These are phyloP conservation scores for Chenopodium album DNA, from an alignment of 148 eudicot genomes.

Conservation along the genomic window DNA sequence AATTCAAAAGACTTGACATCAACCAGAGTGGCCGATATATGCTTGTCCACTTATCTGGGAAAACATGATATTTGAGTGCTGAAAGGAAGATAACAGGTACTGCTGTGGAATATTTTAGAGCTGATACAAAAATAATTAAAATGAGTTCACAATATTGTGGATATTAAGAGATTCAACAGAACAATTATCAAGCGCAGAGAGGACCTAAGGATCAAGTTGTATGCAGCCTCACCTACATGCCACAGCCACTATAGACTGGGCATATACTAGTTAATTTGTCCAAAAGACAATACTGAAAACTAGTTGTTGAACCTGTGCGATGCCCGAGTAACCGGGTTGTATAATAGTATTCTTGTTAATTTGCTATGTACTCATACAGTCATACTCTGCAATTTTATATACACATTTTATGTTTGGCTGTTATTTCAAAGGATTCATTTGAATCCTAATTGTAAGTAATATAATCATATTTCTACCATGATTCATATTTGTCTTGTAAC, in stretches of 20 bases:
- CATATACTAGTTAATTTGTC: neutral
- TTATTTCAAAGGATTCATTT: too few relatives aligned
- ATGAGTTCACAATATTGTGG: slow-evolving; percentile 15
- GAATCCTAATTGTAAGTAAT: too few relatives aligned
- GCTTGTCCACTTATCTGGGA: slow-evolving; percentile 80
- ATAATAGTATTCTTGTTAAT: too few relatives aligned
- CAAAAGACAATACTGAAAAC: neutral
- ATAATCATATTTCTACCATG: too few relatives aligned
- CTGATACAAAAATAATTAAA: slow-evolving; percentile 47
- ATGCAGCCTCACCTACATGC: neutral
- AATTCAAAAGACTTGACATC: slow-evolving; percentile 73
- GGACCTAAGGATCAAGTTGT: neutral
- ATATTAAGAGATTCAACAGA: neutral
- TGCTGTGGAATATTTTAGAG: slow-evolving; percentile 96
- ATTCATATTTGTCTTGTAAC: too few relatives aligned
- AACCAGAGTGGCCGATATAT: slow-evolving; percentile 92
- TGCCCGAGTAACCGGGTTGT: too few relatives aligned
- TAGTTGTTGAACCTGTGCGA: neutral
- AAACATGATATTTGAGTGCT: slow-evolving; percentile 91
- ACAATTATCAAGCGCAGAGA: neutral
- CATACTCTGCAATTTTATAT: too few relatives aligned
- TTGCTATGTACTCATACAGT: too few relatives aligned
- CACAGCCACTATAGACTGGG: neutral
- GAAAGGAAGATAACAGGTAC: slow-evolving; percentile 95
- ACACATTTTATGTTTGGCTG: too few relatives aligned